Conservation (phyloP, 1,284 basidiomycete species). For the Pseudozyma sp. region DNA sequence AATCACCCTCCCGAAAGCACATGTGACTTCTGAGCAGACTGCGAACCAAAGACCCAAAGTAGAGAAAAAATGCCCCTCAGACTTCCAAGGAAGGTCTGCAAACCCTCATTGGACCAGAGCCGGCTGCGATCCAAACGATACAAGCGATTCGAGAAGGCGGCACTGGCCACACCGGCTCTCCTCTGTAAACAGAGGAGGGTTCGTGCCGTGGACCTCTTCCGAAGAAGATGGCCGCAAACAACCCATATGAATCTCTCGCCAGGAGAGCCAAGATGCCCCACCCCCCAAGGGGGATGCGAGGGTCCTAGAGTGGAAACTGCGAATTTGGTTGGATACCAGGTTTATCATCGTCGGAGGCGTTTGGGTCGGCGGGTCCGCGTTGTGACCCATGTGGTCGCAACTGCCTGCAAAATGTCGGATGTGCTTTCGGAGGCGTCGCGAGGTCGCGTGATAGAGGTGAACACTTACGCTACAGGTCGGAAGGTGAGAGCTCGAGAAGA, state of each 20-base stretch:
- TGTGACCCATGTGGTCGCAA: not conserved
- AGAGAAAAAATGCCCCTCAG: conserved; percentile 53
- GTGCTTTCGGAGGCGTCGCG: not conserved
- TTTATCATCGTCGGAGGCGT: conserved; percentile 65
- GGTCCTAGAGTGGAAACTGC: conserved; percentile 70
- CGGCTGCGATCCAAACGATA: conserved; percentile 67
- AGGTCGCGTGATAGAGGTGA: not conserved
- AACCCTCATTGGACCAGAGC: conserved; percentile 68
- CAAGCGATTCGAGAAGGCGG: conserved; percentile 62
- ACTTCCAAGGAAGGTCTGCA: conserved; percentile 70
- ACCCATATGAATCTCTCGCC: conserved; percentile 63
- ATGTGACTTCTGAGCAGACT: conserved; percentile 8
- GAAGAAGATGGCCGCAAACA: conserved; percentile 58
- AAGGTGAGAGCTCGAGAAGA: not conserved
- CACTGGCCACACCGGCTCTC: conserved; percentile 66
- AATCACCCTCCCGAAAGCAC: conserved; percentile 8
- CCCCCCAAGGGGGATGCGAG: conserved; percentile 56
- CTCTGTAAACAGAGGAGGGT: conserved; percentile 61
- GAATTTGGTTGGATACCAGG: conserved; percentile 70
- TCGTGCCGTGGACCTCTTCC: conserved; percentile 65
- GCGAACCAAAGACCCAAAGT: conserved; percentile 1
- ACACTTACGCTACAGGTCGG: conserved; percentile 32
- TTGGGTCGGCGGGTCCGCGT: not conserved
- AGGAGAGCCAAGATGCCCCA: conserved; percentile 66
- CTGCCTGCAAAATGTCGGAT: not conserved